phyloP scores from a whole-genome alignment of 2,329 filamentous ascomycete genomes.

The Rugonectria rugulosa region DNA sequence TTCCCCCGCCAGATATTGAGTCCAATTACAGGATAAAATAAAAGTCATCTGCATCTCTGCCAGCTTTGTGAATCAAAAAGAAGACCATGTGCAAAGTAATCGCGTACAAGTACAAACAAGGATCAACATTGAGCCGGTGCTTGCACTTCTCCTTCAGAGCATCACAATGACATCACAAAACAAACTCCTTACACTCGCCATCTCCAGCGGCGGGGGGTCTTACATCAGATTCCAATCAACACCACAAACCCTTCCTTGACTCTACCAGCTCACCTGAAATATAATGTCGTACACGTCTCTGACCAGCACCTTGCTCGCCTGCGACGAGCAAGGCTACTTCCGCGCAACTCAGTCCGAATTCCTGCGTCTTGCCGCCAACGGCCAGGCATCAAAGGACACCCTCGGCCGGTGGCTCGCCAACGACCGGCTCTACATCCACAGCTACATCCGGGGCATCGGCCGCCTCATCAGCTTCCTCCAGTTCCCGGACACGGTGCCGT shows the following conservation, averaged over 20 bases:
- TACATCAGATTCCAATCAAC: background rate
- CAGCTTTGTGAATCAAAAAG: too few relatives aligned
- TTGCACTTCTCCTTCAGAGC: too few relatives aligned
- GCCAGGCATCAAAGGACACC: slow-evolving; percentile 62
- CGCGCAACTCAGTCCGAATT: slow-evolving; percentile 72
- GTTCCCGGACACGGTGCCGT: slow-evolving; percentile 53
- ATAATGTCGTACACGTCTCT: slow-evolving; percentile 48
- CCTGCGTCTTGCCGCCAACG: slow-evolving; percentile 69
- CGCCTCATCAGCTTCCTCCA: slow-evolving; percentile 68
- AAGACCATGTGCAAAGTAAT: background rate
- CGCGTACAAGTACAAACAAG: background rate
- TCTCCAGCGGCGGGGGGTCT: background rate
- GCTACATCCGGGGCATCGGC: slow-evolving; percentile 73
- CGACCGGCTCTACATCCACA: slow-evolving; percentile 75
- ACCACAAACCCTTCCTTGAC: background rate
- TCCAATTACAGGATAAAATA: too few relatives aligned
- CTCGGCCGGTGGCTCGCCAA: slow-evolving; percentile 75
- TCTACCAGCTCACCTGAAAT: too few relatives aligned
- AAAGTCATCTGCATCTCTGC: too few relatives aligned
- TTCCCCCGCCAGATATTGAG: too few relatives aligned
- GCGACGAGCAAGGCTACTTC: slow-evolving; percentile 54
- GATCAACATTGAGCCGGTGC: slow-evolving; percentile 32
- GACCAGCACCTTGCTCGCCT: slow-evolving; percentile 63
- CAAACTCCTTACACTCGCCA: background rate
- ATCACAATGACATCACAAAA: slow-evolving; percentile 6